These are phyloP conservation scores for Penicillium sp. DNA, from an alignment of 2,329 filamentous ascomycete species.

Conservation along the genomic window DNA sequence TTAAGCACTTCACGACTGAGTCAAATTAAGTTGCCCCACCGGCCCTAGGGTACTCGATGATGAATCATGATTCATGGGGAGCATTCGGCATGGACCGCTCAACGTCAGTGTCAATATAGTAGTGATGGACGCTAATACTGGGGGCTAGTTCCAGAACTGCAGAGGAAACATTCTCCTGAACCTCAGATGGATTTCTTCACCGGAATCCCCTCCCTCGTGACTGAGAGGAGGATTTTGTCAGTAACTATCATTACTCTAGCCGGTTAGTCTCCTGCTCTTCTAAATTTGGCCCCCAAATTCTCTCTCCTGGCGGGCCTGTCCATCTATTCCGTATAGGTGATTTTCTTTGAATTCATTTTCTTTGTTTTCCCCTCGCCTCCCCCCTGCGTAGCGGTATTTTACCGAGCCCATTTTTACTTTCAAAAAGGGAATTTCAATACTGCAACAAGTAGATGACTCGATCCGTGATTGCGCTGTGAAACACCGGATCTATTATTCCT, in stretches of 20 bases:
- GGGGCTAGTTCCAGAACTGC: background rate
- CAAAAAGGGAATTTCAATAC: background rate
- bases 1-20: constrained; percentile 9
- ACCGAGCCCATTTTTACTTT: background rate
- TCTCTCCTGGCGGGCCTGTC: background rate
- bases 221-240: background rate
- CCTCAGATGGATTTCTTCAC: background rate
- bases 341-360: background rate
- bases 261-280: background rate
- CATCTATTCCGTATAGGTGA: background rate
- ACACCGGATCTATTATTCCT: constrained; percentile 1
- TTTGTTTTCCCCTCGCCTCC: too few relatives aligned
- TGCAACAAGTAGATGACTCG: background rate
- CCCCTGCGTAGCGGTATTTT: background rate
- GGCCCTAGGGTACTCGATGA: background rate
- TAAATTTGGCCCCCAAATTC: background rate
- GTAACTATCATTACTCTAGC: background rate
- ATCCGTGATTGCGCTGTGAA: background rate
- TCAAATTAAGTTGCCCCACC: constrained; percentile 15
- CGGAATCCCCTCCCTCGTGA: background rate
- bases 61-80: constrained; percentile 9
- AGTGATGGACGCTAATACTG: background rate
- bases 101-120: background rate
- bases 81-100: background rate
- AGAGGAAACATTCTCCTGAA: background rate